These are phyloP conservation scores for Gamsiella multidivaricata DNA, from an alignment of 192 early-diverging fungal genomes.

Conservation along the genomic window DNA sequence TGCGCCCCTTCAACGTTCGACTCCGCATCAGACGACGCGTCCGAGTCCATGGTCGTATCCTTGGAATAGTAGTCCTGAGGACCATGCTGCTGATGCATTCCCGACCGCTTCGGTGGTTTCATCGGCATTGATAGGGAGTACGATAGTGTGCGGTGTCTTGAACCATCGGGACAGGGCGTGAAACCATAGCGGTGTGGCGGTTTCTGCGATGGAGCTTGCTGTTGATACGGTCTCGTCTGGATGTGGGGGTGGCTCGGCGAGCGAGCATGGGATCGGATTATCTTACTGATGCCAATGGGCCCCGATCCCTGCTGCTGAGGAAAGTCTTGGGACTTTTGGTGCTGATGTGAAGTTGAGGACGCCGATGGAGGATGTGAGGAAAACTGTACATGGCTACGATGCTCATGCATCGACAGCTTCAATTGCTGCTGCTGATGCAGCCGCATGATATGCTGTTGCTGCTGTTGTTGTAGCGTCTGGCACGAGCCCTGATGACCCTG, in stretches of 20 bases:
- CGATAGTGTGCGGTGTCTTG: neutral
- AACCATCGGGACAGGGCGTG: no score
- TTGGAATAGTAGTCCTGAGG: neutral
- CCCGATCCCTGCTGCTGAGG: neutral
- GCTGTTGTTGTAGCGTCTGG: no score
- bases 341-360: neutral
- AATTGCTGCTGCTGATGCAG: no score
- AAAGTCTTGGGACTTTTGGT: neutral
- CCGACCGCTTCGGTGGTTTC: conserved; percentile 6
- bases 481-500: no score
- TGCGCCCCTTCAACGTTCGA: conserved; percentile 34
- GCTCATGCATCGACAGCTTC: no score
- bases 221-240: conserved; percentile 17
- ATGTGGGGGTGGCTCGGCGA: conserved; percentile 39
- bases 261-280: conserved; percentile 19
- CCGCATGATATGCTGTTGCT: no score
- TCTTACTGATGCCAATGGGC: conserved; percentile 1
- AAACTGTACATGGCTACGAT: no score
- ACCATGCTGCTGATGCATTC: conserved; percentile 4
- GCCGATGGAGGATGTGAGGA: neutral
- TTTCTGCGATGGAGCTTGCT: no score
- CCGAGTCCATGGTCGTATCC: conserved; percentile 41
- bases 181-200: no score
- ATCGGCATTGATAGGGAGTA: conserved; percentile 27
- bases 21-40: conserved; percentile 25